These are phyloP conservation scores for Flaveria linearis DNA, from an alignment of 129 eudicot genomes.

Conservation along the genomic window DNA sequence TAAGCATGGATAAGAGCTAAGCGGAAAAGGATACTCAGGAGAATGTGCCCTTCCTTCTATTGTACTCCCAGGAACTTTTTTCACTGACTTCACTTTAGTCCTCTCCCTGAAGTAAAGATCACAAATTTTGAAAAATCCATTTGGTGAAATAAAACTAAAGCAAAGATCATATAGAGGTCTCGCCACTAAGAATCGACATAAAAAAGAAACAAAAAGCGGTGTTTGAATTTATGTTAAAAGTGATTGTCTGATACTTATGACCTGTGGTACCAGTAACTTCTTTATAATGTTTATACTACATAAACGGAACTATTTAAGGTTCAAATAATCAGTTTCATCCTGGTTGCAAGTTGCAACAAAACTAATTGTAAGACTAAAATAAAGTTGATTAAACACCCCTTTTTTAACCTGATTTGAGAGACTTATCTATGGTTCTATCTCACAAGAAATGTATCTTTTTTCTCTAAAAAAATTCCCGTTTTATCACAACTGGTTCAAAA, in stretches of 20 bases:
- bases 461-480: not conserved
- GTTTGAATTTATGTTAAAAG: not conserved
- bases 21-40: constrained; percentile 52
- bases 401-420: not conserved
- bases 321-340: constrained; percentile 2
- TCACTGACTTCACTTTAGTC: constrained; percentile 47
- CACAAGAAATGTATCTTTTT: not conserved
- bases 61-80: constrained; percentile 44
- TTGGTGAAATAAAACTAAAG: not conserved
- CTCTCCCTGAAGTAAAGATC: constrained; percentile 54
- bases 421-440: not conserved
- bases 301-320: not conserved
- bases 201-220: not conserved
- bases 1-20: not conserved
- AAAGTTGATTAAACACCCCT: not conserved
- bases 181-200: not conserved
- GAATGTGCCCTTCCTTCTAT: constrained; percentile 56
- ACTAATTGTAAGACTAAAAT: not conserved
- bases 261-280: not conserved
- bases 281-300: not conserved
- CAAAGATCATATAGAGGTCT: not conserved
- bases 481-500: constrained; percentile 6
- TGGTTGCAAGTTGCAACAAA: not conserved
- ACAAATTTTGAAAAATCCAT: not conserved
- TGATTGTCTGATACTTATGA: not conserved